These are phyloP conservation scores for Calonectria leucothoes DNA, from an alignment of 2,329 filamentous ascomycete species.

Conservation along the genomic window DNA sequence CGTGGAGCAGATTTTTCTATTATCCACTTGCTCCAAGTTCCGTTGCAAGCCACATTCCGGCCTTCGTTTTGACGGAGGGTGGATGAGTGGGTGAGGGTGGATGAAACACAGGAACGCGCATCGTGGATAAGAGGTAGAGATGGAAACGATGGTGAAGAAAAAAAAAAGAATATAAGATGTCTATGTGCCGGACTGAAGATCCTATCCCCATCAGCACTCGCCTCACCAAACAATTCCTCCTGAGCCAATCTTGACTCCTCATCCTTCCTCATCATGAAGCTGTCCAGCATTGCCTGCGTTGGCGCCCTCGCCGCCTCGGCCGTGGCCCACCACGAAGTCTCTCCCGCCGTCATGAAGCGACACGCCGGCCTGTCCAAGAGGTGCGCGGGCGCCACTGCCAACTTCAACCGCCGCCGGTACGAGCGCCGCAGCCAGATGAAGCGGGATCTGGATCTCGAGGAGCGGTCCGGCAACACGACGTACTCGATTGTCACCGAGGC, in stretches of 20 bases:
- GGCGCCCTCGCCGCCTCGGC: background rate
- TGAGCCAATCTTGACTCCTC: background rate
- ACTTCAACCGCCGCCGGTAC: background rate
- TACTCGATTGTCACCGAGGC: background rate
- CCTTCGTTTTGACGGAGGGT: background rate
- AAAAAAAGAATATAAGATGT: background rate
- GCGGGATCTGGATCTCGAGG: background rate
- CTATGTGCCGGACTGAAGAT: background rate
- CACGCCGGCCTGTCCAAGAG: background rate
- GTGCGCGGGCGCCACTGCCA: background rate
- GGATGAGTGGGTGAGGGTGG: background rate
- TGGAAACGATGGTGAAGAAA: background rate
- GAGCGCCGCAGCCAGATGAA: background rate
- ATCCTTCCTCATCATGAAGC: background rate
- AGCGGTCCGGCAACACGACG: background rate
- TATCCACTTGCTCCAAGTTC: background rate
- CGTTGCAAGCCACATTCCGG: background rate
- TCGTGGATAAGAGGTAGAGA: background rate
- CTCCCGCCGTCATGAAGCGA: background rate
- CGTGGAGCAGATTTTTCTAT: background rate
- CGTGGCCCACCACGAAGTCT: background rate
- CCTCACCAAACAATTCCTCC: no score
- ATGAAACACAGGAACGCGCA: background rate
- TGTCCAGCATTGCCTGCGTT: background rate
- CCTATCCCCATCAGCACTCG: no score